phyloP scores from a whole-genome alignment of 129 eudicot species.

The Flaveria robusta region DNA sequence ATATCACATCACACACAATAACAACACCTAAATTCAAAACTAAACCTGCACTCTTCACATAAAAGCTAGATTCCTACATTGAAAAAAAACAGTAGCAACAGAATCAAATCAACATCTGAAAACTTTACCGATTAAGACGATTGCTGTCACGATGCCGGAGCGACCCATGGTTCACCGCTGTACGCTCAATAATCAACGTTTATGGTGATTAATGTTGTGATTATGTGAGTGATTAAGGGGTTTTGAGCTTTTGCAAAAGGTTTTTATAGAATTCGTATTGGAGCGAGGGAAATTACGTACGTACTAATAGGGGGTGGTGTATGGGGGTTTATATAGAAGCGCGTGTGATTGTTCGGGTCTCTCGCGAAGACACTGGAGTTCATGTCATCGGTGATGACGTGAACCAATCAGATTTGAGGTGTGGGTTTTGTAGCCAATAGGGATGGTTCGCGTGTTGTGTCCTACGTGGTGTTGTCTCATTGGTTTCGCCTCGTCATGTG shows the following conservation, averaged over 20 bases:
- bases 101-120: constrained; percentile 17
- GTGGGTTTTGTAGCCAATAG: constrained; percentile 32
- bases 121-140: constrained; percentile 36
- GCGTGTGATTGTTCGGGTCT: constrained; percentile 28
- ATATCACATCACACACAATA: background rate
- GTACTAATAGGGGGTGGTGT: constrained; percentile 10
- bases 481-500: constrained; percentile 25
- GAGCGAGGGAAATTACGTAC: constrained; percentile 12
- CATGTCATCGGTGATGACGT: constrained; percentile 37
- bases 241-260: constrained; percentile 15
- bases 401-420: constrained; percentile 33
- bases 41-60: background rate
- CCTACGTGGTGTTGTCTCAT: constrained; percentile 32
- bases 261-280: constrained; percentile 5
- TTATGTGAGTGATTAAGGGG: background rate
- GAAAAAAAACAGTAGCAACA: constrained; percentile 1
- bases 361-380: constrained; percentile 26
- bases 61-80: constrained; percentile 6
- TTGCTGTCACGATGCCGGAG: constrained; percentile 31
- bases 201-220: background rate
- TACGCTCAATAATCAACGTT: background rate
- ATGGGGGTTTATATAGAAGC: background rate
- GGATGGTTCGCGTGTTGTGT: constrained; percentile 24
- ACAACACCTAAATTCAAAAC: background rate
- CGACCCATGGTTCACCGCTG: constrained; percentile 30